A percentile compares a stretch with the other conserved stretches of the same genome.
Evolutionary conservation across 2,329 filamentous ascomycete species (phyloP).

Genomic region (Emergomyces pasteurianus): DNA sequence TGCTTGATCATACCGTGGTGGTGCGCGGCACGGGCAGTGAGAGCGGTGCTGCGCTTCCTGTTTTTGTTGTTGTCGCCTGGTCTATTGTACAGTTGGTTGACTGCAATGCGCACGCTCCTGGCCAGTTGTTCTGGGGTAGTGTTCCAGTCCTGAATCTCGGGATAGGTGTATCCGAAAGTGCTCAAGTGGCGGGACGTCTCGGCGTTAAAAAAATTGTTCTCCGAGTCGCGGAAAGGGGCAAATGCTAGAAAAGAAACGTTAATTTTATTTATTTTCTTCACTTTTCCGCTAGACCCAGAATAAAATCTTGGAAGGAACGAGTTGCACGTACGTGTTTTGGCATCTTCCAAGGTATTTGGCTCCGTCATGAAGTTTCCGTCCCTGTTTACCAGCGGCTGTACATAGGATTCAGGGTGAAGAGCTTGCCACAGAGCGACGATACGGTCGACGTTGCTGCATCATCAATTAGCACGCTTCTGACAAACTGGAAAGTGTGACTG

Average conservation of each 20-base stretch:
- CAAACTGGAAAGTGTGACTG: neutral
- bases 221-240: constrained; percentile 53
- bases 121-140: constrained; percentile 23
- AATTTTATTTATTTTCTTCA: neutral
- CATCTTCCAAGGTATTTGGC: constrained; percentile 43
- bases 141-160: constrained; percentile 44
- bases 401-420: constrained; percentile 56
- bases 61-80: constrained; percentile 10
- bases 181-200: constrained; percentile 47
- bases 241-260: constrained; percentile 30
- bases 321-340: constrained; percentile 36
- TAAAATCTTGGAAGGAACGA: neutral
- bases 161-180: constrained; percentile 63
- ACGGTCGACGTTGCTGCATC: constrained; percentile 54
- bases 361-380: constrained; percentile 50
- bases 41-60: neutral
- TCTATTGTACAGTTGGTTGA: constrained; percentile 53
- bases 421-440: constrained; percentile 67
- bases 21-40: neutral
- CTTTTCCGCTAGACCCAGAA: neutral
- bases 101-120: constrained; percentile 35
- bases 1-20: constrained; percentile 14
- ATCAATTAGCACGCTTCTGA: neutral
- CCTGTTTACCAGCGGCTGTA: constrained; percentile 44
- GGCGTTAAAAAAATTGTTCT: constrained; percentile 55